phyloP scores from a whole-genome alignment of 805 yeast species.

The Ogataea salicorniae region DNA sequence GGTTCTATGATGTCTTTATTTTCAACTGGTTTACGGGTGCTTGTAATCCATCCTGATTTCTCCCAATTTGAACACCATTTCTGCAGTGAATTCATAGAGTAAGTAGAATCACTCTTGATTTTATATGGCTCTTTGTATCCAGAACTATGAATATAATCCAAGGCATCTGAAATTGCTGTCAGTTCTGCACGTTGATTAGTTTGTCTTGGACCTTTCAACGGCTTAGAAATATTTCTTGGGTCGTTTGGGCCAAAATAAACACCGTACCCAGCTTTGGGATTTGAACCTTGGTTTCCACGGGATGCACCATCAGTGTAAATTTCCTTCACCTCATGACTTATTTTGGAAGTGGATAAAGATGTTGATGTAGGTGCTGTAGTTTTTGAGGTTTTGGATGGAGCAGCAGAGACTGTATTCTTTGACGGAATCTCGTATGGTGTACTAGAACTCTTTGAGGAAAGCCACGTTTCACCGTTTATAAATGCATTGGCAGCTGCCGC shows the following conservation, averaged over 20 bases:
- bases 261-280: slow-evolving; percentile 63
- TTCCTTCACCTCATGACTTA: background rate
- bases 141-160: slow-evolving; percentile 32
- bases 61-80: slow-evolving; percentile 58
- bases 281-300: slow-evolving; percentile 47
- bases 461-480: slow-evolving; percentile 14
- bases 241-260: slow-evolving; percentile 60
- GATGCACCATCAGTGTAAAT: slow-evolving; percentile 81
- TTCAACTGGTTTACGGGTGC: slow-evolving; percentile 40
- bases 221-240: slow-evolving; percentile 48
- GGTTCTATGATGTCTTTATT: slow-evolving; percentile 48
- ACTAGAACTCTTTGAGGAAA: background rate
- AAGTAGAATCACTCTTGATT: slow-evolving; percentile 68
- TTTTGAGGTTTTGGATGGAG: too few species aligned
- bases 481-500: slow-evolving; percentile 45
- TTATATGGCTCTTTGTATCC: slow-evolving; percentile 25
- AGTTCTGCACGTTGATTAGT: slow-evolving; percentile 85
- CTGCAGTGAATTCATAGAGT: slow-evolving; percentile 51
- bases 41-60: slow-evolving; percentile 45
- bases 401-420: too few species aligned
- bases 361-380: background rate
- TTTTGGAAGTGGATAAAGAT: background rate
- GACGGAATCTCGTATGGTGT: too few species aligned
- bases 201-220: slow-evolving; percentile 43
- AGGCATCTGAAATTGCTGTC: slow-evolving; percentile 56